Evolutionary conservation across 2,329 filamentous ascomycete genomes (phyloP).

Genomic region (Cryphonectria carpinicola): DNA sequence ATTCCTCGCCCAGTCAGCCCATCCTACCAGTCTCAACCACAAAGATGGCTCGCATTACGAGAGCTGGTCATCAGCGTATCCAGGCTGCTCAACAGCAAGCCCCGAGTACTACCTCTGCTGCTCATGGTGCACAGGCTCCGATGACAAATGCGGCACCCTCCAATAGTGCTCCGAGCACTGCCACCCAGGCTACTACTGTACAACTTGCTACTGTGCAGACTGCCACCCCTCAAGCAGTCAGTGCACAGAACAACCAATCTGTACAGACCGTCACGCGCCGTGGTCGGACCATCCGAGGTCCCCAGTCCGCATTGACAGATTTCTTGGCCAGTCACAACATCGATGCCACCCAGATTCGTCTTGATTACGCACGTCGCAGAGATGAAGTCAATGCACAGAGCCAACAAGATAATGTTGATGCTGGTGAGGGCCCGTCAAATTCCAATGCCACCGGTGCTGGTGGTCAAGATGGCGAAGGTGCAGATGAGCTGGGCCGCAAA

Average conservation of each 20-base stretch:
- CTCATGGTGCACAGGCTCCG: not conserved
- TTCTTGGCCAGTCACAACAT: constrained; percentile 71
- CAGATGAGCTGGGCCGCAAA: constrained; percentile 42
- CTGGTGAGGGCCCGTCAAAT: constrained; percentile 32
- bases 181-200: not conserved
- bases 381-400: constrained; percentile 40
- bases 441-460: constrained; percentile 31
- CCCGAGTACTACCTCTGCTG: not conserved
- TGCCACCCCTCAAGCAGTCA: not conserved
- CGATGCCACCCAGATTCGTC: constrained; percentile 60
- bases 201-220: not conserved
- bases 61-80: not conserved
- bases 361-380: constrained; percentile 53
- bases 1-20: not conserved
- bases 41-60: not conserved
- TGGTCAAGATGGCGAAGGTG: constrained; percentile 33
- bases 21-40: not conserved
- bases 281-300: constrained; percentile 28
- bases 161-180: not conserved
- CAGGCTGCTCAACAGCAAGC: not conserved
- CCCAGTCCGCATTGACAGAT: constrained; percentile 57
- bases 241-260: constrained; percentile 15
- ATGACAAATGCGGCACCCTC: not conserved
- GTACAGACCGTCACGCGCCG: constrained; percentile 13
- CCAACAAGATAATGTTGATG: constrained; percentile 38